Percentiles rank a stretch among this genome's conserved stretches.
phyloP scores from a whole-genome alignment of 2,329 filamentous ascomycete species.

The Cladosporium sp. region DNA sequence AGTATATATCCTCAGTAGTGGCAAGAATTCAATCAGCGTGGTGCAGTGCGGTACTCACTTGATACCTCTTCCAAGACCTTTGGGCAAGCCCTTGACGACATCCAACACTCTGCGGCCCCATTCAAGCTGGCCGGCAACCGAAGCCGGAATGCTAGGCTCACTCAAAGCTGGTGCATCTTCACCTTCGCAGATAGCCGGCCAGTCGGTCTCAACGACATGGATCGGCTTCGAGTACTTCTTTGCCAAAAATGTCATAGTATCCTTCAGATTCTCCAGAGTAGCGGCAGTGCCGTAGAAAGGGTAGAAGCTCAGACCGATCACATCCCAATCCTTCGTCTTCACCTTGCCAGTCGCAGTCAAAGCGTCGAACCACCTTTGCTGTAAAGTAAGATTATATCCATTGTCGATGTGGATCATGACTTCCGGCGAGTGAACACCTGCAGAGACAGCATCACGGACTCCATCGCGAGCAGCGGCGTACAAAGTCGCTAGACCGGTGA shows the following conservation, averaged over 20 bases:
- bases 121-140: slow-evolving; percentile 25
- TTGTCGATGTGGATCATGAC: slow-evolving; percentile 36
- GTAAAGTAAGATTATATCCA: slow-evolving; percentile 29
- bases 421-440: slow-evolving; percentile 28
- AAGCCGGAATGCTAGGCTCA: slow-evolving; percentile 28
- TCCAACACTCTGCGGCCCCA: slow-evolving; percentile 27
- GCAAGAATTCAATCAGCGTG: not conserved
- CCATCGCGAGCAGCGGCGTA: slow-evolving; percentile 29
- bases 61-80: slow-evolving; percentile 29
- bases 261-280: slow-evolving; percentile 26
- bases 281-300: slow-evolving; percentile 31
- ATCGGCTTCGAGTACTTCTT: slow-evolving; percentile 30
- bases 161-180: slow-evolving; percentile 26
- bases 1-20: not conserved
- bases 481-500: slow-evolving; percentile 31
- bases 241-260: slow-evolving; percentile 24
- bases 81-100: slow-evolving; percentile 26
- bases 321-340: slow-evolving; percentile 26
- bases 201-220: slow-evolving; percentile 32
- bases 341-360: slow-evolving; percentile 29
- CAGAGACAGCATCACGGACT: slow-evolving; percentile 29
- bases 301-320: slow-evolving; percentile 25
- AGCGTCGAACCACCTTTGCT: slow-evolving; percentile 30
- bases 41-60: slow-evolving; percentile 15
- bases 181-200: slow-evolving; percentile 27